These are phyloP conservation scores for Raffaelea albimanens DNA, from an alignment of 2,329 filamentous ascomycete genomes.

Conservation along the genomic window DNA sequence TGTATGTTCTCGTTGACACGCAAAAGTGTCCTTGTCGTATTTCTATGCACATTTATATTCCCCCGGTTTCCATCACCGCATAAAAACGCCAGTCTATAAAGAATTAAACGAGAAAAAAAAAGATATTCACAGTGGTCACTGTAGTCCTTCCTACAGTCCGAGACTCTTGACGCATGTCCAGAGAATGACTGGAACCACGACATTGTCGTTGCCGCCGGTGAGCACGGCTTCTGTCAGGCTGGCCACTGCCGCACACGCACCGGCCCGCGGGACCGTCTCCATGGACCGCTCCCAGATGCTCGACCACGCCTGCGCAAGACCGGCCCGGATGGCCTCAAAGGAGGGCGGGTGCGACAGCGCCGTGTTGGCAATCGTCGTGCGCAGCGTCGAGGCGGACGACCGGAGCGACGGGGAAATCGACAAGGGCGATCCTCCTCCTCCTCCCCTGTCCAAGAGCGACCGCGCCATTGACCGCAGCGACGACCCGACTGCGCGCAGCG, in stretches of 20 bases:
- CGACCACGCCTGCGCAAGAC: conserved; percentile 8
- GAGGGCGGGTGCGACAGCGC: no score
- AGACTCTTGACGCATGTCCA: conserved; percentile 86
- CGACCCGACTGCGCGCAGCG: no score
- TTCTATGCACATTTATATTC: not conserved
- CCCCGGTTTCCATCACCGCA: no score
- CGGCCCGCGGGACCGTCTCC: conserved; percentile 58
- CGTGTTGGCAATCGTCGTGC: no score
- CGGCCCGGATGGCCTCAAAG: conserved; percentile 10
- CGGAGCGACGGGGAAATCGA: no score
- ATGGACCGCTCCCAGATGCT: conserved; percentile 2
- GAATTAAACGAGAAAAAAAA: not conserved
- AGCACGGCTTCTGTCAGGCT: conserved; percentile 92
- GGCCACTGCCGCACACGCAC: conserved; percentile 65
- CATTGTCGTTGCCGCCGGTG: conserved; percentile 97
- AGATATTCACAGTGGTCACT: not conserved
- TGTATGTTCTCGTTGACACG: no score
- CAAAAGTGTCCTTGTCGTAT: no score
- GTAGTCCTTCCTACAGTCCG: conserved; percentile 42
- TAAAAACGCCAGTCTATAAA: no score
- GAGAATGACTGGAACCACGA: conserved; percentile 84
- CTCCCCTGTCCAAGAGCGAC: no score
- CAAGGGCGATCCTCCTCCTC: no score
- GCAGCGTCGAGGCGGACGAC: no score
- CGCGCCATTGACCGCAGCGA: no score